These are phyloP conservation scores for Collybiopsis confluens DNA, from an alignment of 768 basidiomycete genomes.

Conservation along the genomic window DNA sequence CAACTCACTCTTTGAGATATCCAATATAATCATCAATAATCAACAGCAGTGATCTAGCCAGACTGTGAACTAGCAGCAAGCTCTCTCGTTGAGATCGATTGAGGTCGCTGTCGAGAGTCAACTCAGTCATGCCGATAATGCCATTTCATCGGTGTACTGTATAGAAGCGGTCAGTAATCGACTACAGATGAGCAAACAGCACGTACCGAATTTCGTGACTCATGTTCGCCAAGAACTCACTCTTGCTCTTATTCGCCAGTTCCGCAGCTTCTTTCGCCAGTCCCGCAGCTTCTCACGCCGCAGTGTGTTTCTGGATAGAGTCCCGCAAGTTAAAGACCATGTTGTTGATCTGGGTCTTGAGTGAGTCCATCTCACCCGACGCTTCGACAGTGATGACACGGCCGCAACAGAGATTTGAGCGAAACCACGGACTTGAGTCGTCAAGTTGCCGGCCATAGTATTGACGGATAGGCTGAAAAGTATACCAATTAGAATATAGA, in stretches of 20 bases:
- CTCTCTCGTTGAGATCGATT: constrained; percentile 95
- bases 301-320: constrained; percentile 99
- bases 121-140: constrained; percentile 99
- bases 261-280: constrained; percentile 98
- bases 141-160: constrained; percentile 99
- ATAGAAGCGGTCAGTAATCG: constrained; percentile 7
- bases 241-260: constrained; percentile 94
- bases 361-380: constrained; percentile 96
- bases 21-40: constrained; percentile 99
- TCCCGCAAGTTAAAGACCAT: constrained; percentile 99
- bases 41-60: constrained; percentile 87
- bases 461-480: constrained; percentile 81
- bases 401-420: constrained; percentile 98
- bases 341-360: constrained; percentile 98
- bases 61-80: constrained; percentile 72
- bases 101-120: constrained; percentile 94
- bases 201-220: constrained; percentile 89
- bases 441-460: constrained; percentile 94
- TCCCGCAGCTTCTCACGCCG: no score
- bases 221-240: constrained; percentile 99
- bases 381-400: constrained; percentile 99
- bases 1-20: constrained; percentile 95
- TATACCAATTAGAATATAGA: not conserved
- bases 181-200: not conserved
- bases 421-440: constrained; percentile 98